Percentiles rank a stretch among this genome's conserved stretches.
Evolutionary conservation across 352 stramenopile species (phyloP).

Genomic region (Thalassiosira ordinaria): DNA sequence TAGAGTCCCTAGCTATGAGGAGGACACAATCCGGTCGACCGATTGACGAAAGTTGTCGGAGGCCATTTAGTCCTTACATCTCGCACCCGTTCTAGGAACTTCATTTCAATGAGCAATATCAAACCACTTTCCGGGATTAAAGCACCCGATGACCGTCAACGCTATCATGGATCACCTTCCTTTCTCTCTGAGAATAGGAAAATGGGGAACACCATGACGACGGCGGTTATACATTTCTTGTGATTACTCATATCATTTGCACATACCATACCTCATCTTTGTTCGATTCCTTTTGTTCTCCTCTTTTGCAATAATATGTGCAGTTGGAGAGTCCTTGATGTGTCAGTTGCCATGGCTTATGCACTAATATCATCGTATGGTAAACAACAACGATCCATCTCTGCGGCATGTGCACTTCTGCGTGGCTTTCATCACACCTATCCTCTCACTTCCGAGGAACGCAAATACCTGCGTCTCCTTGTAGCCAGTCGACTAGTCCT

Average conservation of each 20-base stretch:
- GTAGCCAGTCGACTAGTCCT: conserved; percentile 76
- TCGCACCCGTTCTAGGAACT: conserved; percentile 67
- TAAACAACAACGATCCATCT: conserved; percentile 73
- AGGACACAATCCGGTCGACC: conserved; percentile 62
- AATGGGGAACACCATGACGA: conserved; percentile 79
- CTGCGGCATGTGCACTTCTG: conserved; percentile 79
- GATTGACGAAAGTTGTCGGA: conserved; percentile 86
- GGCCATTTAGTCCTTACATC: conserved; percentile 56
- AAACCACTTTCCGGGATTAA: conserved; percentile 85
- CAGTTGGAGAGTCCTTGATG: conserved; percentile 85
- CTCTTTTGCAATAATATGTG: conserved; percentile 7
- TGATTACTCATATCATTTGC: conserved; percentile 9
- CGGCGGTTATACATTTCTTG: conserved; percentile 76
- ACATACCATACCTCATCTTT: conserved; percentile 32
- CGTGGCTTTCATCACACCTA: conserved; percentile 79
- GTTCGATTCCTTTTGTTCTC: conserved; percentile 37
- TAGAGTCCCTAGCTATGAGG: conserved; percentile 73
- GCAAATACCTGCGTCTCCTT: conserved; percentile 77
- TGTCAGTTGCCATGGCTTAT: conserved; percentile 86
- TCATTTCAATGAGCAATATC: conserved; percentile 86
- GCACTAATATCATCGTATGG: conserved; percentile 77
- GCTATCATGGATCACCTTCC: conserved; percentile 82
- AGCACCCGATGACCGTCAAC: conserved; percentile 82
- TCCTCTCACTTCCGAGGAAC: conserved; percentile 72
- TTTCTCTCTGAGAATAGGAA: conserved; percentile 32